Evolutionary conservation across 306 rosid species (phyloP), one percentile per base, ranked within the genome.

Genomic region (Senna tora): DNA sequence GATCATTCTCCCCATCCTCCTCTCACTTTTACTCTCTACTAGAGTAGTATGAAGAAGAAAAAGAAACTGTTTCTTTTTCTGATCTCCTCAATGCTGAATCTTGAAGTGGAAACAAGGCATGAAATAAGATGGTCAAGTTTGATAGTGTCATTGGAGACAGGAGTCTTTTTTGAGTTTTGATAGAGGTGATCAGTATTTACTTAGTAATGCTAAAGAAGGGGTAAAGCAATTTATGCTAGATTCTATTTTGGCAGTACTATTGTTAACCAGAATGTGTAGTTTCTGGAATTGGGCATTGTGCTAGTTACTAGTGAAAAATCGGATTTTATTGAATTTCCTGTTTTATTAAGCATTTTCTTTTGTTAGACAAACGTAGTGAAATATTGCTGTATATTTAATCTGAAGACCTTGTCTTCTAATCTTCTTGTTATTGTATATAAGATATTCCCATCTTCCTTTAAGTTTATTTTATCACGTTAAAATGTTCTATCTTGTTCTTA

Each of bases 311-410:
- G 39, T 30, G 32, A 30, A 30, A 32, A 38, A 20, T 30, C 1
- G 32, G 46, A 43, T 55, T 63, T 45, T 63, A 19, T 66, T 74
- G 8, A 28, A 39, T 68, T 3, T 69, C 36, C 55, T 38, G 20
- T 47, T 59, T 58, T 68, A 36, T 66, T 19, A 30, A 65, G 58
- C 75, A 58, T 55, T 59, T 63, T 4, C 32, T 55, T 36, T 39
- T 14, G 54, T 73, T 13, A 19, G 1, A 7, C 59, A 13, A 65
- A 34, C 47, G n/a, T 64, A 68, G 16, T 70, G 38, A 9, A 54
- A 49, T 22, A 19, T 71, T 53, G 50, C 57, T 11, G 75, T 56
- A 11, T 56, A 28, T 75, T 62, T 67, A 36, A 70, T 38, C 10
- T 9, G 65, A 75, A 56, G 34, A 55, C 56, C 67, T 62, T 42